Percentiles rank a stretch among this genome's conserved stretches.
Evolutionary conservation across 306 rosid species (phyloP).

Genomic region (Prunus persica): Prunus_persica_NCBIv2 NC_034010.1:4354001-4354500

Average conservation of each 20-base stretch:
- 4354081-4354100: slow-evolving; percentile 38
- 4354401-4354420: no score
- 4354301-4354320: neutral
- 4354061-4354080: slow-evolving; percentile 22
- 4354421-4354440: no score
- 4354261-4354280: slow-evolving; percentile 9
- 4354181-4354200: neutral
- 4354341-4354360: neutral
- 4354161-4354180: neutral
- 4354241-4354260: neutral
- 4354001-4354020: slow-evolving; percentile 34
- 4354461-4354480: no score
- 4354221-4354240: neutral
- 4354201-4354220: neutral
- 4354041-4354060: neutral
- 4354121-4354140: slow-evolving; percentile 29
- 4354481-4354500: no score
- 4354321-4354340: neutral
- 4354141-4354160: slow-evolving; percentile 20
- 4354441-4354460: no score
- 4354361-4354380: neutral
- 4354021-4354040: neutral
- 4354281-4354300: neutral
- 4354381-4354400: no score
- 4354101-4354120: slow-evolving; percentile 30